Percentiles rank a stretch among this genome's conserved stretches.
Evolutionary conservation across 306 rosid genomes (phyloP).

Genomic region (Cicer judaicum): DNA sequence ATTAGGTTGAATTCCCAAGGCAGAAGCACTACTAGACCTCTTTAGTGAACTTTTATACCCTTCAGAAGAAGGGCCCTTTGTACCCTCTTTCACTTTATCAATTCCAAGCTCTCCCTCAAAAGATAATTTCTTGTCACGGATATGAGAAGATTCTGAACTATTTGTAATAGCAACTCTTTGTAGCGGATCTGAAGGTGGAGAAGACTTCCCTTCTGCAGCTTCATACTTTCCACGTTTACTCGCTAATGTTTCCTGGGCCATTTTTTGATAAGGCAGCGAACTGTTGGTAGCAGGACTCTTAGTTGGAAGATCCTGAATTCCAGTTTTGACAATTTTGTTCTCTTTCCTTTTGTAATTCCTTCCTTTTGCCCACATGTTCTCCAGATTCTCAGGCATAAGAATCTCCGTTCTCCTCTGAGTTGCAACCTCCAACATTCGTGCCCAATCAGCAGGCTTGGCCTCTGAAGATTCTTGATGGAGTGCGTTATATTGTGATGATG

Average conservation of each 20-base stretch:
- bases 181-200: conserved; percentile 49
- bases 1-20: conserved; percentile 57
- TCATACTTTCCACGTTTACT: conserved; percentile 52
- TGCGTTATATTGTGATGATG: conserved; percentile 40
- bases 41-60: conserved; percentile 58
- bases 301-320: conserved; percentile 54
- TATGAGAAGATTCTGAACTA: conserved; percentile 48
- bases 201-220: conserved; percentile 51
- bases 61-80: conserved; percentile 41
- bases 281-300: conserved; percentile 50
- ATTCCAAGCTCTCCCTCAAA: conserved; percentile 45
- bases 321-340: conserved; percentile 56
- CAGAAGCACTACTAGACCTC: conserved; percentile 85
- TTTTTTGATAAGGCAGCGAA: conserved; percentile 45
- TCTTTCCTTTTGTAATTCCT: conserved; percentile 86
- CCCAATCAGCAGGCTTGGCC: conserved; percentile 78
- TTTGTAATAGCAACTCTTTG: conserved; percentile 51
- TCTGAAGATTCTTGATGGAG: conserved; percentile 58
- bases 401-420: conserved; percentile 94
- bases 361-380: conserved; percentile 99
- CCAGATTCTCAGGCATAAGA: conserved; percentile 97
- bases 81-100: conserved; percentile 55
- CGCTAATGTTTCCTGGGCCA: conserved; percentile 52
- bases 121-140: conserved; percentile 46
- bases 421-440: conserved; percentile 73